Evolutionary conservation across 2,329 filamentous ascomycete genomes (phyloP).

Genomic region (Aspergillus arachidicola): DNA sequence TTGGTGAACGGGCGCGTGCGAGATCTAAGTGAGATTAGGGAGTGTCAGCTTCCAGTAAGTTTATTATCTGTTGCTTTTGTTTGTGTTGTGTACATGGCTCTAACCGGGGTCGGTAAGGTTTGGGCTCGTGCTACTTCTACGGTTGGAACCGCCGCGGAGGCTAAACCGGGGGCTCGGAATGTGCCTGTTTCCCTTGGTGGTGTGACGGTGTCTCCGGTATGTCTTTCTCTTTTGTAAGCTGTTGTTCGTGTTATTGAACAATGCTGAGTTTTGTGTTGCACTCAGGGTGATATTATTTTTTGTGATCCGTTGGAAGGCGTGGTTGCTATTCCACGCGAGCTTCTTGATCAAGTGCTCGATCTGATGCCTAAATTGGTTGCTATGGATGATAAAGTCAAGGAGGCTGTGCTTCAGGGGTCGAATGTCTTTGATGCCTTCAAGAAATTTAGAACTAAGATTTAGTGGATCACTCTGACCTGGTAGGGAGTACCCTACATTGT

Average conservation of each 20-base stretch:
- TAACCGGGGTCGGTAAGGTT: constrained; percentile 35
- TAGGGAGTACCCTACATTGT: neutral
- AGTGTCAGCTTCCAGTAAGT: constrained; percentile 60
- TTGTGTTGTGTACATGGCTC: neutral
- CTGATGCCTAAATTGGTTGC: constrained; percentile 57
- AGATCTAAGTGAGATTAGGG: constrained; percentile 64
- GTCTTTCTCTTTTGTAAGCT: constrained; percentile 13
- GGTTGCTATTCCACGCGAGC: constrained; percentile 66
- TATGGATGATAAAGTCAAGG: constrained; percentile 64
- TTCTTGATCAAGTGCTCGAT: constrained; percentile 62
- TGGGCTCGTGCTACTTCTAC: constrained; percentile 49
- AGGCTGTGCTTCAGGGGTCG: constrained; percentile 64
- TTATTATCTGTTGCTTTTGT: neutral
- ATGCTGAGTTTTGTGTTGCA: neutral
- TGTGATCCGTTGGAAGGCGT: constrained; percentile 71
- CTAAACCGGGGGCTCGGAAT: constrained; percentile 45
- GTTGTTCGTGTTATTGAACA: neutral
- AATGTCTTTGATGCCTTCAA: constrained; percentile 69
- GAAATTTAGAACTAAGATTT: constrained; percentile 49
- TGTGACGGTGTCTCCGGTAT: constrained; percentile 45
- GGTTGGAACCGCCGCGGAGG: constrained; percentile 49
- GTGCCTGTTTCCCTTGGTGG: constrained; percentile 44
- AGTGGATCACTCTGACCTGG: neutral
- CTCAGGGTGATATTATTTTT: constrained; percentile 67
- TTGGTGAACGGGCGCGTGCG: constrained; percentile 70